Evolutionary conservation across 1,139 yeast species (phyloP).

Genomic region (Casaregolazyma lundiana): DNA sequence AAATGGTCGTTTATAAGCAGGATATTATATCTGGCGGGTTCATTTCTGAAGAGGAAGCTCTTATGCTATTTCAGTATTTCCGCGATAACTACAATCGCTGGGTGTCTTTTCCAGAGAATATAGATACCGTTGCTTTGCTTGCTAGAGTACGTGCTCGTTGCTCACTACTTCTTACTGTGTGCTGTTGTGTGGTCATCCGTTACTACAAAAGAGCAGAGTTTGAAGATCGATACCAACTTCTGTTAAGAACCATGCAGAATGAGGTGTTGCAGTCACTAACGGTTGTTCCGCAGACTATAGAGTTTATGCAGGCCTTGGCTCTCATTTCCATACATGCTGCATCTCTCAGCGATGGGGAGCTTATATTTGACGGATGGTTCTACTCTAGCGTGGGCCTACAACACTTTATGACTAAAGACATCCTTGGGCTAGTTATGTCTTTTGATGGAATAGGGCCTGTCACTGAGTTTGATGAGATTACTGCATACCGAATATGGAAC

Average conservation of each 20-base stretch:
- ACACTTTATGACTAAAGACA: conserved; percentile 49
- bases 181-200: conserved; percentile 58
- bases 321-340: conserved; percentile 58
- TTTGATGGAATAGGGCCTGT: conserved; percentile 35
- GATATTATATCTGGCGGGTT: conserved; percentile 50
- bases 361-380: conserved; percentile 56
- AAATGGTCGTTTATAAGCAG: conserved; percentile 30
- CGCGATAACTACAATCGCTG: conserved; percentile 69
- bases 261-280: conserved; percentile 47
- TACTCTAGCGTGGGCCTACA: conserved; percentile 56
- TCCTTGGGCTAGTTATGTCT: conserved; percentile 34
- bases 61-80: conserved; percentile 52
- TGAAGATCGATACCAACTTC: conserved; percentile 32
- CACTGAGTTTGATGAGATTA: conserved; percentile 47
- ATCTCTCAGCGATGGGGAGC: conserved; percentile 49
- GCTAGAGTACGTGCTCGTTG: conserved; percentile 50
- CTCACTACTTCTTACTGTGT: conserved; percentile 59
- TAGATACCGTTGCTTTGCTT: conserved; percentile 48
- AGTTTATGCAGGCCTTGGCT: conserved; percentile 62
- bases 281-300: conserved; percentile 44
- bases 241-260: conserved; percentile 35
- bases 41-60: conserved; percentile 46
- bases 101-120: conserved; percentile 64
- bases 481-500: conserved; percentile 62
- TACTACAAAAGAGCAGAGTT: conserved; percentile 36